Conservation (phyloP, 1,284 basidiomycete genomes). For the Irpex lacteus region DNA sequence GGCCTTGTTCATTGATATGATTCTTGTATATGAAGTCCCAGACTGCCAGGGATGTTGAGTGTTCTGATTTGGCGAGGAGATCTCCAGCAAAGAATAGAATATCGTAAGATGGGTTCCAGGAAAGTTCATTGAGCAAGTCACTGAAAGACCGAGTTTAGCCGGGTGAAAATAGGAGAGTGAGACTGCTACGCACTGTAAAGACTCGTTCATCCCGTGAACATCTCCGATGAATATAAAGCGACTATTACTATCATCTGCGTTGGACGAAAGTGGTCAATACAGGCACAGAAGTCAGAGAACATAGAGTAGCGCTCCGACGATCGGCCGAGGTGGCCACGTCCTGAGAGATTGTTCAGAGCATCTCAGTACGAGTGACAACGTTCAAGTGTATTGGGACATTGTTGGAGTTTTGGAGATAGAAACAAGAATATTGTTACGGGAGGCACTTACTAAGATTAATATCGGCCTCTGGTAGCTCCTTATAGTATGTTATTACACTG, state of each 20-base stretch:
- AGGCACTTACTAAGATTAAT: slow-evolving; percentile 49
- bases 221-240: slow-evolving; percentile 80
- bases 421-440: neutral
- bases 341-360: neutral
- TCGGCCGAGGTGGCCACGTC: neutral
- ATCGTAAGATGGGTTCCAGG: slow-evolving; percentile 60
- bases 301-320: neutral
- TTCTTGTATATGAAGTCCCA: slow-evolving; percentile 58
- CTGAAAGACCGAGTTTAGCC: slow-evolving; percentile 33
- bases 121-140: slow-evolving; percentile 55
- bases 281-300: neutral
- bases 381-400: no score
- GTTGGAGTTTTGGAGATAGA: no score
- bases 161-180: neutral
- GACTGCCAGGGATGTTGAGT: slow-evolving; percentile 57
- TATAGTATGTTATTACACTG: slow-evolving; percentile 37
- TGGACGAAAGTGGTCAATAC: neutral
- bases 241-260: slow-evolving; percentile 45
- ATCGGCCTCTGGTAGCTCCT: slow-evolving; percentile 41
- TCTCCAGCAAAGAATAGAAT: slow-evolving; percentile 81
- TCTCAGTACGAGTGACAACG: no score
- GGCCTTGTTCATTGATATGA: slow-evolving; percentile 43
- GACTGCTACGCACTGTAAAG: slow-evolving; percentile 54
- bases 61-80: slow-evolving; percentile 67
- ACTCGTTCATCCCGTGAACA: slow-evolving; percentile 75